A percentile compares a stretch with the other conserved stretches of the same genome.
phyloP scores from a whole-genome alignment of 331 rosid genomes.

The Quercus lobata region DNA sequence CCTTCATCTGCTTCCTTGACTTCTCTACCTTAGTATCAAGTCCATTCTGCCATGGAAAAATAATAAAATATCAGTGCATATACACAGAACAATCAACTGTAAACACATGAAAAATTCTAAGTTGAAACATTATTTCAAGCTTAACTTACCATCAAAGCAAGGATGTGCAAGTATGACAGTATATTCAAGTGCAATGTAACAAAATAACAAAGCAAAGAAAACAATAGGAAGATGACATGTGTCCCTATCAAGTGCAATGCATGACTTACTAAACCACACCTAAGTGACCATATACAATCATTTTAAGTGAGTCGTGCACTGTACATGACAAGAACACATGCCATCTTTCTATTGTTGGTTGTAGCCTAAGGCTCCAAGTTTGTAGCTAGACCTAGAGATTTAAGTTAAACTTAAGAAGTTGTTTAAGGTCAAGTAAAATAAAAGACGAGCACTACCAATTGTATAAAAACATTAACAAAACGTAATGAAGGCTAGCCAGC shows the following conservation, averaged over 20 bases:
- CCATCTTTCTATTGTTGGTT: too few relatives aligned
- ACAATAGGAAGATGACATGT: too few relatives aligned
- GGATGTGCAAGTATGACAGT: neutral
- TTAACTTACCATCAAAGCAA: neutral
- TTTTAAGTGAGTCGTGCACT: too few relatives aligned
- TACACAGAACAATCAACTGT: neutral
- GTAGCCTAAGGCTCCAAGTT: too few relatives aligned
- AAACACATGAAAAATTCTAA: neutral
- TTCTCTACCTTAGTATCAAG: constrained; percentile 79
- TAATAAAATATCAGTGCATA: neutral
- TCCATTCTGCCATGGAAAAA: constrained; percentile 56
- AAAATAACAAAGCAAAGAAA: too few relatives aligned
- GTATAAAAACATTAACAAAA: neutral
- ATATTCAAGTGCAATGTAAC: too few relatives aligned
- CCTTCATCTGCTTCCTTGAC: constrained; percentile 94
- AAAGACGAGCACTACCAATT: neutral
- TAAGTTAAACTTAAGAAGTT: too few relatives aligned
- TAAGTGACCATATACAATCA: too few relatives aligned
- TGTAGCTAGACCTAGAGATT: too few relatives aligned
- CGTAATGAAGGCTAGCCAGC: neutral
- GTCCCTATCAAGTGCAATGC: too few relatives aligned
- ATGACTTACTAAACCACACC: too few relatives aligned
- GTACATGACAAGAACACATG: too few relatives aligned
- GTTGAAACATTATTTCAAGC: neutral
- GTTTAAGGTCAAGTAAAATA: neutral